Evolutionary conservation across 2,329 filamentous ascomycete species (phyloP), one percentile per base, ranked within the genome.

Genomic region (Fusarium chuoi): DNA sequence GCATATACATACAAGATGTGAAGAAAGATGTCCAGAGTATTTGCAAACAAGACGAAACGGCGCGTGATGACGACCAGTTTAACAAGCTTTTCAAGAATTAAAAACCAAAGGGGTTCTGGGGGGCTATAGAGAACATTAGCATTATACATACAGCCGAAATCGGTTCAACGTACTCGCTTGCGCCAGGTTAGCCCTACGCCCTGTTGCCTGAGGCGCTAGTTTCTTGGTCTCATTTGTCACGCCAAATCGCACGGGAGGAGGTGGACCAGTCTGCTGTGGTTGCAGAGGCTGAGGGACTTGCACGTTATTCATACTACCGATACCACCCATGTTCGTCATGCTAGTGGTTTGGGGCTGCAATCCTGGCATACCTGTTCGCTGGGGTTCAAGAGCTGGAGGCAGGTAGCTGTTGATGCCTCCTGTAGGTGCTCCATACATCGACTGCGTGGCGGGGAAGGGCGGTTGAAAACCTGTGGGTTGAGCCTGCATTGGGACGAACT

Each of bases 171-270:
- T 92, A 98, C 96, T 99, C 79, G 96, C 96, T 90, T 97, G 94
- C 59, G 93, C 89, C 76, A 99, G 88, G 82, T 98, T 98, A 64
- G 96, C 96, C 85, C 93, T 91, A 78, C 93, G 88, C 73, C 96
- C 96, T 12, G 96, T 99, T 35, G 94, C 89, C 85, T 98, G 96
- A 36, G 95, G 91, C 69, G 89, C 88, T 77, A 98, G 84, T 82
- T 93, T 96, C 83, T 95, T 94, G 36, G 90, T 85, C 55, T 91
- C 90, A 35, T 87, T 85, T 65, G 89, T 88, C 41, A 97, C 91
- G 44, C 96, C 96, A 81, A 99, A 99, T 68, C 94, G 90, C 24
- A 99, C 92, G 30, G 94, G 91, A 51, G 96, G 96, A 26, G 96
- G 87, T 12, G 96, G 96, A 3, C 86, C 87, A 42, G 85, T 90